Evolutionary conservation across 2,329 filamentous ascomycete species (phyloP).

Genomic region (Metarhizium guizhouense): DNA sequence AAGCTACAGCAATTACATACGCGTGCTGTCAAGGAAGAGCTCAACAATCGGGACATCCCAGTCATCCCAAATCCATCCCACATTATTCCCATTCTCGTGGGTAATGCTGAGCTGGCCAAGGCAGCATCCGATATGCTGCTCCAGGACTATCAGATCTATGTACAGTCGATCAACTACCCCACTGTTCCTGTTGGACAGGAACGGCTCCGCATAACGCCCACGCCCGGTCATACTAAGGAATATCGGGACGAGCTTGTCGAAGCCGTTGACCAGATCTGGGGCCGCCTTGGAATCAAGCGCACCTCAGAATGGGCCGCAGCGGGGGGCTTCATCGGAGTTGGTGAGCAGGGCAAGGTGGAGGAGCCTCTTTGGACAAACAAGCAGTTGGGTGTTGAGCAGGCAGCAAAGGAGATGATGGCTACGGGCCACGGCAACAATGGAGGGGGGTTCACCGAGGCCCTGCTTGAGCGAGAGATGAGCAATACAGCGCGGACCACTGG

Average conservation of each 20-base stretch:
- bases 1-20: constrained; percentile 94
- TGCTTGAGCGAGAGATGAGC: constrained; percentile 46
- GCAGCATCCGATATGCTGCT: constrained; percentile 86
- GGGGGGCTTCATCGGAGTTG: constrained; percentile 92
- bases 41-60: constrained; percentile 74
- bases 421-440: constrained; percentile 23
- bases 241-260: constrained; percentile 79
- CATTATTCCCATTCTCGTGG: constrained; percentile 89
- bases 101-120: constrained; percentile 88
- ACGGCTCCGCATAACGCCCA: constrained; percentile 89
- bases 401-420: constrained; percentile 51
- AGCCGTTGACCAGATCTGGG: constrained; percentile 83
- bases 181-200: constrained; percentile 98
- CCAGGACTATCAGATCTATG: constrained; percentile 86
- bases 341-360: constrained; percentile 54
- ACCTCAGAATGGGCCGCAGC: constrained; percentile 85
- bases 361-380: constrained; percentile 84
- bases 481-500: constrained; percentile 19
- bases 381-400: constrained; percentile 71
- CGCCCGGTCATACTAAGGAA: constrained; percentile 78
- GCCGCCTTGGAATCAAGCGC: constrained; percentile 79
- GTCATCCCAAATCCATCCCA: constrained; percentile 97
- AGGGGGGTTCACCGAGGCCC: constrained; percentile 43
- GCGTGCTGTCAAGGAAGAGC: constrained; percentile 79
- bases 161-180: constrained; percentile 98